Evolutionary conservation across 2,329 filamentous ascomycete species (phyloP), one percentile per base, ranked within the genome.

Genomic region (Sclerotinia glacialis): DNA sequence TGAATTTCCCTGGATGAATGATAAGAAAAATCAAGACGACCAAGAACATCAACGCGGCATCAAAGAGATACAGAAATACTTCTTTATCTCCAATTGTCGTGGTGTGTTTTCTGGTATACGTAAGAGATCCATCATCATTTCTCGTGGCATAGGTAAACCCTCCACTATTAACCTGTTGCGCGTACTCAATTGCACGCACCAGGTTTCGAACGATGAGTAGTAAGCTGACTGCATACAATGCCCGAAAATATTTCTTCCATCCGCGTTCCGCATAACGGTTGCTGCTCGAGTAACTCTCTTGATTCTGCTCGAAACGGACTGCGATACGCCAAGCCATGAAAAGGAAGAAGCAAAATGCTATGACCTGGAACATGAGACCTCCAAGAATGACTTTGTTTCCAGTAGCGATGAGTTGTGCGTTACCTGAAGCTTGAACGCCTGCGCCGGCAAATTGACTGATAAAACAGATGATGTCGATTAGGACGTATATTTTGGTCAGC

Each of bases 401-500:
- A 5, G 49, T 26, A 4, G 28, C 11, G 14, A 61, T 47, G 16
- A 9, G n/a, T 44, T 53, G 40, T 14, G 44, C n/a, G 12, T 67
- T 37, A 1, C 49, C 66, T 11, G 46, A 62, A 14, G 68, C 66
- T 28, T 37, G 42, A 9, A 69, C n/a, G 0, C 59, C 65, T 31
- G 67, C 59, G 47, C 81, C 82, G 2, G 74, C 78, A 8, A 77
- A 75, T 69, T 84, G 83, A 0, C 79, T 75, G 21, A 80, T 49
- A 67, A 85, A 81, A 1, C 79, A 81, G 4, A 83, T 44, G 1
- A 84, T 74, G 66, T 84, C 83, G 21, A 81, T 82, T 4, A 77
- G 67, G 3, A 85, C 81, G 67, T 84, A 85, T 28, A 84, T 73
- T 67, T 81, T 83, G 21, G 82, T 83, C 11, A 83, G 72, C 78